Evolutionary conservation across 2,329 filamentous ascomycete species (phyloP), one percentile per base, ranked within the genome.

Genomic region (Botrytis deweyae): DNA sequence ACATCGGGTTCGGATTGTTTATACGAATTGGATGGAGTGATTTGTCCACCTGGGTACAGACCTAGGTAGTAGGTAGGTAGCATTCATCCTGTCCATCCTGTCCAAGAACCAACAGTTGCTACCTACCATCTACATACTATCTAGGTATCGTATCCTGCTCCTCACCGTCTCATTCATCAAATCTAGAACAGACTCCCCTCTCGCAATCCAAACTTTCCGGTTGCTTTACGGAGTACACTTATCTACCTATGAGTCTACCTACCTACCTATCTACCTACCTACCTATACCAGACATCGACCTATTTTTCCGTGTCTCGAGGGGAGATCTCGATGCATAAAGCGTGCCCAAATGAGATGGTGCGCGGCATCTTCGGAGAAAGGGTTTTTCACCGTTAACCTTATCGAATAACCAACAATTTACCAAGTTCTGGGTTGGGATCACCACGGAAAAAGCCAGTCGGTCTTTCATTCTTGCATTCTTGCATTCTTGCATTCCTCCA

Each of bases 291-390:
- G 55, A 40, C n/a, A 40, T 25, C 59, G 25, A n/a, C 3, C 4
- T 40, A 40, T 16, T 55, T 29, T 55, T 29, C 52, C 49, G 2
- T 3, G 4, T 52, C 0, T 16, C 7, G 29, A 55, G 52, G 5
- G 14, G n/a, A 18, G 52, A 55, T 55, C 52, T 55, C 52, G 52
- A 55, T 55, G 52, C 52, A 18, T 1, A 29, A n/a, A 55, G n/a
- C 29, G 6, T 18, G 3, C n/a, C 25, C 12, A 18, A 55, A 18
- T 29, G 8, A n/a, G 59, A 40, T 62, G 5, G 36, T 14, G 59
- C 59, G 59, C 59, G 40, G 62, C 16, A 64, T 44, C 40, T 64
- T 64, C 62, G 62, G 62, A 64, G 62, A 18, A 64, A 46, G 42
- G 12, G 42, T 42, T 64, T 64, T 29, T 55, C n/a, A 29, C 25